Evolutionary conservation across 2,329 filamentous ascomycete genomes (phyloP).

Genomic region (Bipolaris gigantea): DNA sequence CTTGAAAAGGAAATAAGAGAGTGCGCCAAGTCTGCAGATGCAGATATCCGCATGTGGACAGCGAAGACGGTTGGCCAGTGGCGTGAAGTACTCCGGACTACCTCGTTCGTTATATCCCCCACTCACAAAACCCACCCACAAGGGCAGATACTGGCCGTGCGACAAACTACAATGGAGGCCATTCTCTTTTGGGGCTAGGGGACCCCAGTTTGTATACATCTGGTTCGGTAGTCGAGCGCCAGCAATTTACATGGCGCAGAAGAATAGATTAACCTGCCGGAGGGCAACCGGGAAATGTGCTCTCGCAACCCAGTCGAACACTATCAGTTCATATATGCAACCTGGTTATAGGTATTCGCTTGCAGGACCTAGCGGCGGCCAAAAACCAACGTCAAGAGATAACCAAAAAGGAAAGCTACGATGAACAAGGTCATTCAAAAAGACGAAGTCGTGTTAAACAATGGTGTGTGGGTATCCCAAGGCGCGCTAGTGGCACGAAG

Average conservation of each 20-base stretch:
- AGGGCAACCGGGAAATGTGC: constrained; percentile 15
- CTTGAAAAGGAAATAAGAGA: background rate
- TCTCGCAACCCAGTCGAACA: constrained; percentile 9
- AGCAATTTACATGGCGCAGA: constrained; percentile 20
- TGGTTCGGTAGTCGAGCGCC: constrained; percentile 4
- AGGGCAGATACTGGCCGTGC: background rate
- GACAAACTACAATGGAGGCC: background rate
- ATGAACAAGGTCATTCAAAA: background rate
- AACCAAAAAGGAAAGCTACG: background rate
- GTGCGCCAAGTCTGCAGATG: background rate
- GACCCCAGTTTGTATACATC: background rate
- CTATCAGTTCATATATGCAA: constrained; percentile 13
- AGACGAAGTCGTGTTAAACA: background rate
- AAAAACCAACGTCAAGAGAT: background rate
- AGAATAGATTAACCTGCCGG: constrained; percentile 17
- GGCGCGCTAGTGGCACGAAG: constrained; percentile 1
- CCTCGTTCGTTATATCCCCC: background rate
- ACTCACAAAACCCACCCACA: background rate
- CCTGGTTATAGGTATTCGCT: constrained; percentile 20
- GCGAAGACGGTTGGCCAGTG: background rate
- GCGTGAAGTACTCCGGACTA: background rate
- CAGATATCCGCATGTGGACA: background rate
- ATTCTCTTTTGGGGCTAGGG: background rate
- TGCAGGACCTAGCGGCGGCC: background rate
- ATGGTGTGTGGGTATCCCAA: background rate